Base-by-base conservation (phyloP, 768 basidiomycete species). In the Galerina sulciceps region DNA sequence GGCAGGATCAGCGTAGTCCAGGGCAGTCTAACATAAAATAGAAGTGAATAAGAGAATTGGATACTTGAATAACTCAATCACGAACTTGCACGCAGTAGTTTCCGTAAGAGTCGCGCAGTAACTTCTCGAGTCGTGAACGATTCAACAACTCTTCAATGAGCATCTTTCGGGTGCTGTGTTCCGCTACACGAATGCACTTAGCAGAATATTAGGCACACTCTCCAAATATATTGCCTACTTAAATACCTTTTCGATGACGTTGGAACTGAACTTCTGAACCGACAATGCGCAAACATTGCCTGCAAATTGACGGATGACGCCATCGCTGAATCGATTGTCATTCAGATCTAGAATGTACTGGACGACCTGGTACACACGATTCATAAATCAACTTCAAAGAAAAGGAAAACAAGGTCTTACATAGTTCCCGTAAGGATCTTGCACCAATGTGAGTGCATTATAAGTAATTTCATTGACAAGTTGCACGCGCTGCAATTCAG, bases 261-360 rank as follows among this genome's bases (percentile, higher is more conserved):
- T 99, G 60, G 96, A 98, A 62, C 94, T 96, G 78, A 99, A 99
- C 77, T 99, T 99, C 74, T 99, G 97, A 14, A 98, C 96, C 5
- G 96, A 99, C 53, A 99, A 79, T 5, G 94, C 94, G 73, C 96
- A 99, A 59, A 99, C 93, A 69, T 99, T 99, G 67, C 97, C 97
- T 53, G 93, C 80, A 76, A 99, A 99, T 71, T 99, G 97, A 62
- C 96, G 89, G 67, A 99, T 98, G 65, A 99, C 93, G 48, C 83
- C 96, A 75, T 98, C 96, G 64, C 94, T 96, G 83, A 99, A 99
- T 43, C 97, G 86, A 73, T 93, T 96, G 78, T 99, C 97, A 76
- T 99, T 99, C 68, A 99, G 77, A 72, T 99, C 97, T 59, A 99
- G 85, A 60, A 98, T 97, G 72, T 99, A 99, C 85, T 99, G 96